These are phyloP conservation scores for Lumnitzera littorea DNA, from an alignment of 345 rosid genomes.

Conservation along the genomic window DNA sequence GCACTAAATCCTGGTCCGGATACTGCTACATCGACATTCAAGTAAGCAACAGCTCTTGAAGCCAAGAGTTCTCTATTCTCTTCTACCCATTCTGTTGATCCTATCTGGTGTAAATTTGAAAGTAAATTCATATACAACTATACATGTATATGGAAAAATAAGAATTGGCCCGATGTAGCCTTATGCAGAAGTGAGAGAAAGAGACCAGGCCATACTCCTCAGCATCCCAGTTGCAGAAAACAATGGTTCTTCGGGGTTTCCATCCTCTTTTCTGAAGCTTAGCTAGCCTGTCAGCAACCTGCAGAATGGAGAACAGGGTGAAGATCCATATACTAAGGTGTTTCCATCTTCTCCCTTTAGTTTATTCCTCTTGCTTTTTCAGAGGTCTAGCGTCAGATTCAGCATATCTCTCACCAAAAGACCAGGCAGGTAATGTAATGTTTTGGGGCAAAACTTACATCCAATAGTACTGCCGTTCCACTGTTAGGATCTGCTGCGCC, in stretches of 20 bases:
- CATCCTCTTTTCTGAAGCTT: slow-evolving; percentile 60
- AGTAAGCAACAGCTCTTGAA: slow-evolving; percentile 69
- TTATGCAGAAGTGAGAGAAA: slow-evolving; percentile 7
- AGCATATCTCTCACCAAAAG: not conserved
- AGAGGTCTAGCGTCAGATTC: too few relatives aligned
- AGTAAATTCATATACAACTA: not conserved
- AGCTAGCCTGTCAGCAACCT: slow-evolving; percentile 61
- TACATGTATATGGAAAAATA: too few relatives aligned
- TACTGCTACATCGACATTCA: slow-evolving; percentile 63
- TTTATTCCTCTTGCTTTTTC: too few relatives aligned
- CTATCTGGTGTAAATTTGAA: slow-evolving; percentile 33
- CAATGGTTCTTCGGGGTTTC: slow-evolving; percentile 71
- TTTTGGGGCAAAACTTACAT: slow-evolving; percentile 28
- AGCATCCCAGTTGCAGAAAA: slow-evolving; percentile 86
- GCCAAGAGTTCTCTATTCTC: slow-evolving; percentile 69
- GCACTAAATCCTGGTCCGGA: slow-evolving; percentile 56
- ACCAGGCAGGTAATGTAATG: not conserved
- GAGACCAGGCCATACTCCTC: slow-evolving; percentile 83
- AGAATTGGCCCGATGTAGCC: too few relatives aligned
- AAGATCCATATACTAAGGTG: not conserved
- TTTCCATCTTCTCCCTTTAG: not conserved
- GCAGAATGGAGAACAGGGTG: slow-evolving; percentile 5
- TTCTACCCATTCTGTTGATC: slow-evolving; percentile 93
- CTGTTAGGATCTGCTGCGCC: slow-evolving; percentile 94
- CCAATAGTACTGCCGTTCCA: slow-evolving; percentile 72